Percentiles rank a stretch among this genome's conserved stretches.
These are phyloP conservation scores for Sungouiozyma ichnusensis DNA, from an alignment of 805 yeast species.

Conservation along the genomic window DNA sequence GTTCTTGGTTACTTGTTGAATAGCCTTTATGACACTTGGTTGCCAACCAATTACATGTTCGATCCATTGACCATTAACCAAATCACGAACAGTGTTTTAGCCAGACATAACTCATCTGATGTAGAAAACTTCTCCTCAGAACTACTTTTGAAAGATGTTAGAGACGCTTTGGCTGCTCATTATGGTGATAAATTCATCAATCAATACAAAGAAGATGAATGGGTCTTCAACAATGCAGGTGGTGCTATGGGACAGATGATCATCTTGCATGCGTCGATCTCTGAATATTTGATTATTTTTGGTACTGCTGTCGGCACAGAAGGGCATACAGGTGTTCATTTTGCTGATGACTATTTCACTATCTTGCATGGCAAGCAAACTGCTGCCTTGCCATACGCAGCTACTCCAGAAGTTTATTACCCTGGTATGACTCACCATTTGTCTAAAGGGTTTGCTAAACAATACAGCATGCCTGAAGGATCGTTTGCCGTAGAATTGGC, in stretches of 20 bases:
- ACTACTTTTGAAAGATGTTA: slow-evolving; percentile 51
- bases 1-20: slow-evolving; percentile 18
- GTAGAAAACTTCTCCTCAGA: slow-evolving; percentile 48
- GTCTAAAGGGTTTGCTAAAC: slow-evolving; percentile 62
- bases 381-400: slow-evolving; percentile 59
- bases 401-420: slow-evolving; percentile 55
- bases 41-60: slow-evolving; percentile 62
- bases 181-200: slow-evolving; percentile 71
- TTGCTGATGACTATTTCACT: slow-evolving; percentile 95
- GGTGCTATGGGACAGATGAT: slow-evolving; percentile 98
- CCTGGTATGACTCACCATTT: slow-evolving; percentile 88
- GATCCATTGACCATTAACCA: slow-evolving; percentile 52
- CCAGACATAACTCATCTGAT: slow-evolving; percentile 28
- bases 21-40: slow-evolving; percentile 44
- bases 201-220: slow-evolving; percentile 62
- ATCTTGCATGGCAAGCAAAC: slow-evolving; percentile 70
- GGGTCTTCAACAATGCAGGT: slow-evolving; percentile 97
- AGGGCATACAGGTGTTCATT: slow-evolving; percentile 93
- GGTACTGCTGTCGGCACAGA: slow-evolving; percentile 93
- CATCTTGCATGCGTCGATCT: slow-evolving; percentile 85
- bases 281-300: slow-evolving; percentile 87
- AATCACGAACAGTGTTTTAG: slow-evolving; percentile 46
- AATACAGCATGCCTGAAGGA: slow-evolving; percentile 75
- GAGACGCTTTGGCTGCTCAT: slow-evolving; percentile 42
- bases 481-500: slow-evolving; percentile 89